Base-by-base conservation (phyloP, 108 stramenopile species). In the Asterionellopsis glacialis region DNA sequence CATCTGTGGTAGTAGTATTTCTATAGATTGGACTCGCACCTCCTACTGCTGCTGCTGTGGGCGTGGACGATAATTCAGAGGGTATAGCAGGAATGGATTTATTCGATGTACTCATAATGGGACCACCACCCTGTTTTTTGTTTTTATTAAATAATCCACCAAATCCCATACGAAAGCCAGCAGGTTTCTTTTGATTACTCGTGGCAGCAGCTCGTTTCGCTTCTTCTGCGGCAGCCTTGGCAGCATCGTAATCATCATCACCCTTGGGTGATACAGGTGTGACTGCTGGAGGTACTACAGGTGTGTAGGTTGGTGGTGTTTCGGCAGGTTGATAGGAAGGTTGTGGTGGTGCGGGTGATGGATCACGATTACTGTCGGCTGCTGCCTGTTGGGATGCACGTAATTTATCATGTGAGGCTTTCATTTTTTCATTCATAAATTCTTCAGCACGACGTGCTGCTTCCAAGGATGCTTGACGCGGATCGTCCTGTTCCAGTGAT, bases 381-480 rank as follows among this genome's bases (percentile, higher is more conserved):
- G 70, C 76, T 12, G 76, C 70, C 44, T 43, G 40, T 61, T 69
- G 39, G 0, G 70, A 63, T n/a, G 72, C 72, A 21, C 33, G 33
- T 33, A 33, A 7, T 7, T 33, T 33, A 5, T 33, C 33, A 5
- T 23, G 57, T 54, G 54, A 50, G 10, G 66, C 60, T 26, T 41
- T 40, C 44, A 63, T 60, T 42, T 70, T 79, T 43, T 65, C 15
- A 27, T 67, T 51, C 68, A 78, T 72, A 56, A 79, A 79, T 47
- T 73, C 62, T 59, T 79, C 77, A 21, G 77, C 77, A 1, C 68
- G 63, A 44, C 68, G 47, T 16, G 21, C 18, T 10, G 61, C 61
- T 22, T 63, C 61, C 47, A 33, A 50, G 0, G 61, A 49, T 15
- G 26, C 61, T 15, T 54, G 9, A 15, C 26, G n/a, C 5, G 52